Evolutionary conservation across 2,329 filamentous ascomycete species (phyloP), one percentile per base, ranked within the genome.

Genomic region (Metarhizium sp.): DNA sequence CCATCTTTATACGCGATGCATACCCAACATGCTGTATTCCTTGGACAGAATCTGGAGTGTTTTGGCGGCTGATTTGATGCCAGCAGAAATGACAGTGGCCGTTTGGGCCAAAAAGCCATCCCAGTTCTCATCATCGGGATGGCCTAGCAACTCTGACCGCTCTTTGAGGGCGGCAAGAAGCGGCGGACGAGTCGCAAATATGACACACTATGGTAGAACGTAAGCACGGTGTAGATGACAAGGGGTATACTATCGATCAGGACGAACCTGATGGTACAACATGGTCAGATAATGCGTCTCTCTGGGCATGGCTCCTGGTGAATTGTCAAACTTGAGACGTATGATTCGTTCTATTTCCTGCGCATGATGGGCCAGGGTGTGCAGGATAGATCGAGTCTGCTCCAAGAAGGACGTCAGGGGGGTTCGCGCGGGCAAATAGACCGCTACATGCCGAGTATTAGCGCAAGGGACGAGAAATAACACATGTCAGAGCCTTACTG

Each of bases 61-160:
- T 50, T 74, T 75, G 3, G 64, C 60, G 0, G 72, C 72, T 0
- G 72, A 75, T 38, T 74, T 73, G 20, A 74, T 73, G 4, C 72
- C 70, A 0, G 68, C 71, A 0, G 67, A 68, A 7, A 74, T 72
- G 0, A 74, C 54, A 0, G 68, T 59, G 13, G 65, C 69, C 1
- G 70, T 72, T 2, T 64, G 66, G 2, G 60, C 61, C 0, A 73
- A 57, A 36, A 73, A 69, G 0, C 54, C 65, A 8, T 68, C 63
- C 38, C 68, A 68, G 32, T 71, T 64, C 30, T 71, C 65, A 2
- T 51, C 60, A 0, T 57, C 61, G 0, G 53, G 60, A 2, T 63
- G 57, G 0, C 51, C 51, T 40, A 70, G 55, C 6, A 62, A 66
- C 0, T 71, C 66, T 0, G 72, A 56, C 3, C 69, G 61, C 53